Evolutionary conservation across 2,329 filamentous ascomycete genomes (phyloP), one percentile per base, ranked within the genome.

Genomic region (Bipolaris gigantea): DNA sequence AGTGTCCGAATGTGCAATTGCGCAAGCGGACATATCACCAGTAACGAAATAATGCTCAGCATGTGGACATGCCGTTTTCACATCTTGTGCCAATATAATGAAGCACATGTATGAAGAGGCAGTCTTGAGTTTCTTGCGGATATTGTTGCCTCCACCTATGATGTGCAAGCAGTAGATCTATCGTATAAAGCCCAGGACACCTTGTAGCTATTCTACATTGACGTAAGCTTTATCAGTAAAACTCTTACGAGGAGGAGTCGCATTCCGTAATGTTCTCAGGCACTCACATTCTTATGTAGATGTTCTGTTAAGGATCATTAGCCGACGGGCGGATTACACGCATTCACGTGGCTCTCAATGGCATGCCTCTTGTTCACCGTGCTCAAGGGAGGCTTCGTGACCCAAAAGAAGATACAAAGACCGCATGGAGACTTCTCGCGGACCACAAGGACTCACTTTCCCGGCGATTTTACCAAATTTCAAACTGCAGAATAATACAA

Each of bases 41-140:
- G 75, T 4, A 61, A 66, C 86, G 6, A 74, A 79, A 33, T 60
- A 69, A 34, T 88, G 85, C 61, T 62, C 59, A 0, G 66, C 77
- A 5, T 88, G 85, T 59, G 72, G 67, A 0, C 81, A 86, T 59
- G 83, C 81, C 3, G 78, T 80, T 10, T 88, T 85, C 64, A 63
- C 71, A 1, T 65, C 69, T 5, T 87, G 84, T 60, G 79, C 77
- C 2, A 79, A 79, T 2, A 85, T 84, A 36, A 85, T 85, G 0
- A 59, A 61, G 7, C 83, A 85, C 59, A 58, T 66, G 3, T 84
- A 82, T 52, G 13, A 34, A 1, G 41, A 52, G 4, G 53, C 38
- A 0, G 32, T 60, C 48, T 73, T 18, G 36, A 53, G 2, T 25
- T 57, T 3, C 62, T 76, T 16, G 59, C 62, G 1, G 36, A 56